Evolutionary conservation across 1,284 basidiomycete species (phyloP).

Genomic region (Ganoderma boninense): DNA sequence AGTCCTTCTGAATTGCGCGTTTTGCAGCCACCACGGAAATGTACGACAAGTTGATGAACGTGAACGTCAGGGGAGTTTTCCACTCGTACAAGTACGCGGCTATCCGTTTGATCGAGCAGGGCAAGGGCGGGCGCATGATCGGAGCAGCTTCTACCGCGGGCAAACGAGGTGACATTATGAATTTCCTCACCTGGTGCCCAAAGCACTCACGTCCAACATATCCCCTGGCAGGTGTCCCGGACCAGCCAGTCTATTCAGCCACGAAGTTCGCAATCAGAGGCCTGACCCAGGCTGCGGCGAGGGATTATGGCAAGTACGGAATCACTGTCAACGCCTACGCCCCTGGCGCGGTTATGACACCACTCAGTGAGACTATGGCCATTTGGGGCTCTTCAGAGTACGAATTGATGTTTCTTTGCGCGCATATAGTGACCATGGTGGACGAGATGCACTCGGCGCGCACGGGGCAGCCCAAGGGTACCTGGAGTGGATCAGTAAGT

Average conservation of each 20-base stretch:
- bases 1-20: not conserved
- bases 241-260: slow-evolving; percentile 31
- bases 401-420: not conserved
- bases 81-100: slow-evolving; percentile 47
- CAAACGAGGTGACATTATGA: slow-evolving; percentile 31
- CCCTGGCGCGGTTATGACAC: slow-evolving; percentile 33
- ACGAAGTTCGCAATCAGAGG: slow-evolving; percentile 37
- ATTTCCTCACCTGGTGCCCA: not conserved
- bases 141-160: slow-evolving; percentile 41
- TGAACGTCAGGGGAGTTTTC: slow-evolving; percentile 46
- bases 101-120: slow-evolving; percentile 45
- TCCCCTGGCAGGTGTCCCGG: slow-evolving; percentile 14
- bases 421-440: slow-evolving; percentile 20
- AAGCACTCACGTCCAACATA: too few relatives aligned
- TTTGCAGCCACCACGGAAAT: slow-evolving; percentile 33
- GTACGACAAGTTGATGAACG: slow-evolving; percentile 37
- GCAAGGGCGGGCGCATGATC: slow-evolving; percentile 45
- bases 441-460: slow-evolving; percentile 27
- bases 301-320: slow-evolving; percentile 35
- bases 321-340: slow-evolving; percentile 38
- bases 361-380: slow-evolving; percentile 27
- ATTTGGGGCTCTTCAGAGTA: too few relatives aligned
- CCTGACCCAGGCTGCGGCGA: slow-evolving; percentile 35
- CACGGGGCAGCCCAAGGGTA: slow-evolving; percentile 49
- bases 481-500: slow-evolving; percentile 54